A percentile compares a stretch with the other conserved stretches of the same genome.
Conservation (phyloP, 306 rosid genomes). For the Cicer judaicum region DNA sequence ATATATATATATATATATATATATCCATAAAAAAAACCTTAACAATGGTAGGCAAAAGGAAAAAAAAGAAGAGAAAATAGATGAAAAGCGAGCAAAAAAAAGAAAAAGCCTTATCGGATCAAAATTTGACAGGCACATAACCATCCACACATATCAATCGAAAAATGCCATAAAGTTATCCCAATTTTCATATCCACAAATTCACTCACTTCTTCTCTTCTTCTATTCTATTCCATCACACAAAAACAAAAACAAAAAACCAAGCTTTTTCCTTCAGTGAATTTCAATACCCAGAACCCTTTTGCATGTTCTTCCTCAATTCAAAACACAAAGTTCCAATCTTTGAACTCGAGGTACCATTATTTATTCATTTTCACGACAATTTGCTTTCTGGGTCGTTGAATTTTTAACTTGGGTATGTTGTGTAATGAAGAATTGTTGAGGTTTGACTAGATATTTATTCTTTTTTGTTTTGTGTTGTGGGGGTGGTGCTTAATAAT, state of each 20-base stretch:
- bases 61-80: not conserved
- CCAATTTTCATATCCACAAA: conserved; percentile 49
- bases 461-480: conserved; percentile 4
- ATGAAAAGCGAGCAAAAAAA: not conserved
- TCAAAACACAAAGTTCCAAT: conserved; percentile 30
- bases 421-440: conserved; percentile 40
- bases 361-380: conserved; percentile 26
- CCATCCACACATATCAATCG: conserved; percentile 62
- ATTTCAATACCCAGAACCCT: conserved; percentile 33
- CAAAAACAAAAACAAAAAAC: not conserved
- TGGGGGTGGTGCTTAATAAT: conserved; percentile 51
- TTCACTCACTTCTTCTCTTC: conserved; percentile 34
- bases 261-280: not conserved
- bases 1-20: no score
- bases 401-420: conserved; percentile 29
- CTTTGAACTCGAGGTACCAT: conserved; percentile 48
- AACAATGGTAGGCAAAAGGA: no score
- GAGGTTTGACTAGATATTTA: conserved; percentile 23
- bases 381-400: conserved; percentile 50
- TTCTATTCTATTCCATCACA: conserved; percentile 19
- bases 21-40: no score
- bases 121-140: conserved; percentile 62
- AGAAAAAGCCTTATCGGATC: conserved; percentile 51
- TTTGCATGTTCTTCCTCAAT: conserved; percentile 43
- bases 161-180: conserved; percentile 53